Evolutionary conservation across 2,329 filamentous ascomycete genomes (phyloP).

Genomic region (Arthrobotrys musiformis): DNA sequence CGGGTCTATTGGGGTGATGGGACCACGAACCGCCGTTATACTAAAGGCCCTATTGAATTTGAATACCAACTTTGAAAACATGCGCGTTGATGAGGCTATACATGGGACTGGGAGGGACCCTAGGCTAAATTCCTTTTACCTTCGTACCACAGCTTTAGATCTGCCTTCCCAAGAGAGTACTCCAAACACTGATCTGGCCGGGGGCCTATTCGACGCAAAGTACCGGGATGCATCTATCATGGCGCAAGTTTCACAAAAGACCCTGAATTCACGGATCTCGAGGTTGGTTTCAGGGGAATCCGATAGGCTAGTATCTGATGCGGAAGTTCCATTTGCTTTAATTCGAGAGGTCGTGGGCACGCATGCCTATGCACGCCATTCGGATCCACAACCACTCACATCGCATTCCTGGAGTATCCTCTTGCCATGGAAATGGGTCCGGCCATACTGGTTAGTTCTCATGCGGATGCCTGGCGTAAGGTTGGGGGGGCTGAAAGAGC

Average conservation of each 20-base stretch:
- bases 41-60: slow-evolving; percentile 73
- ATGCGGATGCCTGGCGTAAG: slow-evolving; percentile 82
- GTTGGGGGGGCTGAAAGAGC: slow-evolving; percentile 83
- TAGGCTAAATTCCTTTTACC: slow-evolving; percentile 67
- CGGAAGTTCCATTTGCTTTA: slow-evolving; percentile 76
- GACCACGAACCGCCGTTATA: slow-evolving; percentile 81
- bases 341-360: slow-evolving; percentile 74
- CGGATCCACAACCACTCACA: slow-evolving; percentile 75
- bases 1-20: slow-evolving; percentile 76
- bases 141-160: slow-evolving; percentile 57
- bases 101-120: slow-evolving; percentile 14
- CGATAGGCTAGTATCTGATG: slow-evolving; percentile 74
- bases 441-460: slow-evolving; percentile 84
- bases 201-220: slow-evolving; percentile 10
- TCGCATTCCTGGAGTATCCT: slow-evolving; percentile 81
- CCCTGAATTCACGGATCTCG: slow-evolving; percentile 34
- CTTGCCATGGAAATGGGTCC: slow-evolving; percentile 89
- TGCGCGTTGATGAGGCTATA: slow-evolving; percentile 62
- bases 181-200: neutral
- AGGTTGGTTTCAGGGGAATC: slow-evolving; percentile 68
- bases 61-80: neutral
- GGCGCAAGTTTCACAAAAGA: slow-evolving; percentile 43
- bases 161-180: neutral
- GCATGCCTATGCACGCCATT: slow-evolving; percentile 66
- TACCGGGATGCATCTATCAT: slow-evolving; percentile 28